These are phyloP conservation scores for Camellia japonica DNA, from an alignment of 148 eudicot genomes.

Conservation along the genomic window DNA sequence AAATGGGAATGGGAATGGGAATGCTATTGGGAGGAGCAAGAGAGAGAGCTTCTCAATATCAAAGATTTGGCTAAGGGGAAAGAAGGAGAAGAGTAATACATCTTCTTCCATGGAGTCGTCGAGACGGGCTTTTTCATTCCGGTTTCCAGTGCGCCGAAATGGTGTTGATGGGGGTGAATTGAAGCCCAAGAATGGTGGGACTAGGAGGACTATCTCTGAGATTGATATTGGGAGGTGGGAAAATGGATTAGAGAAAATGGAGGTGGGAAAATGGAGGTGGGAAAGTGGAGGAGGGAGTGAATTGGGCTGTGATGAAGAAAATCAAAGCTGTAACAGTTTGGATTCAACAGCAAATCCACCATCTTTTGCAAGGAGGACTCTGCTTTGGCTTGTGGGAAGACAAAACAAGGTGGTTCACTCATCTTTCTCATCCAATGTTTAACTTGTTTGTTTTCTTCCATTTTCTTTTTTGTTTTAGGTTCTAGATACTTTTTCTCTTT, in stretches of 20 bases:
- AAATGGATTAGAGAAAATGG: conserved; percentile 29
- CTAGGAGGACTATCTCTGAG: conserved; percentile 53
- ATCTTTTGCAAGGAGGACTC: conserved; percentile 63
- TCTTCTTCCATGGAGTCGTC: conserved; percentile 14
- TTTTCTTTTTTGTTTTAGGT: not conserved
- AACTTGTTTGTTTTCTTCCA: not conserved
- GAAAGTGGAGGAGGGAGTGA: conserved; percentile 39
- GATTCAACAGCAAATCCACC: conserved; percentile 48
- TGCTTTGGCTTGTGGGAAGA: conserved; percentile 75
- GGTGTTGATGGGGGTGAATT: conserved; percentile 8
- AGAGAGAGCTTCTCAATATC: conserved; percentile 71
- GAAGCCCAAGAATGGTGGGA: conserved; percentile 16
- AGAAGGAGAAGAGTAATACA: conserved; percentile 25
- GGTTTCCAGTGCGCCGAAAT: conserved; percentile 37
- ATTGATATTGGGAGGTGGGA: conserved; percentile 45
- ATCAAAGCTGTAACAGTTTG: conserved; percentile 52
- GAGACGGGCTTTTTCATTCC: conserved; percentile 41
- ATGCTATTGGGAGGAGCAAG: conserved; percentile 29
- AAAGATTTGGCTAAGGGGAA: conserved; percentile 66
- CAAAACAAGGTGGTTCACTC: conserved; percentile 70
- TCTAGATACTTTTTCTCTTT: conserved; percentile 6
- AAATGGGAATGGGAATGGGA: conserved; percentile 19
- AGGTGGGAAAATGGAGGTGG: conserved; percentile 44
- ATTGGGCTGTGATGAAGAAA: conserved; percentile 49
- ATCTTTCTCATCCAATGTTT: conserved; percentile 49